Conservation (phyloP, 148 eudicot species). For the Selenicereus undatus region DNA sequence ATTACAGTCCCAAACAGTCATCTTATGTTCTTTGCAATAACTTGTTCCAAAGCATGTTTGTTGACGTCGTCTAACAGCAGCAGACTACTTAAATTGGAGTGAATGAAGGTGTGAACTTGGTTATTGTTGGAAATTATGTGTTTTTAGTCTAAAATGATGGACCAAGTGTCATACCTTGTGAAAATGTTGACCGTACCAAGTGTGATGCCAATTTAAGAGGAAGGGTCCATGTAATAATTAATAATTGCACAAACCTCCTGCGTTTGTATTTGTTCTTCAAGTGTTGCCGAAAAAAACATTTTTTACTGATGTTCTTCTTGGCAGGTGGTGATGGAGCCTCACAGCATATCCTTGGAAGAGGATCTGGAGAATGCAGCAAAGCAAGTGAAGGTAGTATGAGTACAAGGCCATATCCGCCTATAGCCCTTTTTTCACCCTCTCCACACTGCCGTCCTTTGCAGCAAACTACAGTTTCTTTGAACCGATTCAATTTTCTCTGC, state of each 20-base stretch:
- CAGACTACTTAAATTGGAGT: too few species aligned
- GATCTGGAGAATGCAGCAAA: constrained; percentile 69
- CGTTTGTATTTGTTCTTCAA: not conserved
- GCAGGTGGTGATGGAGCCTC: constrained; percentile 71
- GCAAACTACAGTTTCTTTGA: not conserved
- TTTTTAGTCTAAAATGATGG: too few species aligned
- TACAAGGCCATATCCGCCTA: not conserved
- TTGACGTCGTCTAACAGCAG: too few species aligned
- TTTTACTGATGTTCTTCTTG: not conserved
- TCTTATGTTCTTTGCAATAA: too few species aligned
- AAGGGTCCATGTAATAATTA: too few species aligned
- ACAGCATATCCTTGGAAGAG: constrained; percentile 65
- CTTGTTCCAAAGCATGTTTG: too few species aligned
- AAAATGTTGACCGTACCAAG: too few species aligned
- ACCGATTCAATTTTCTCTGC: constrained; percentile 6
- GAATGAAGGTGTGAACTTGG: too few species aligned
- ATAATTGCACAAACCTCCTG: not conserved
- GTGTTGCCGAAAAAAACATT: not conserved
- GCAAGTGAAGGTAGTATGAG: constrained; percentile 54
- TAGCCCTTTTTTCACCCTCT: not conserved
- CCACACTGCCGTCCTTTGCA: not conserved
- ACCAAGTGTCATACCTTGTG: too few species aligned
- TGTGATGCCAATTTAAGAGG: too few species aligned
- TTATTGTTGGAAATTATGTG: too few species aligned
- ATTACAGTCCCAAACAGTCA: not conserved